phyloP scores from a whole-genome alignment of 306 rosid genomes.

The Medicago arabica region DNA sequence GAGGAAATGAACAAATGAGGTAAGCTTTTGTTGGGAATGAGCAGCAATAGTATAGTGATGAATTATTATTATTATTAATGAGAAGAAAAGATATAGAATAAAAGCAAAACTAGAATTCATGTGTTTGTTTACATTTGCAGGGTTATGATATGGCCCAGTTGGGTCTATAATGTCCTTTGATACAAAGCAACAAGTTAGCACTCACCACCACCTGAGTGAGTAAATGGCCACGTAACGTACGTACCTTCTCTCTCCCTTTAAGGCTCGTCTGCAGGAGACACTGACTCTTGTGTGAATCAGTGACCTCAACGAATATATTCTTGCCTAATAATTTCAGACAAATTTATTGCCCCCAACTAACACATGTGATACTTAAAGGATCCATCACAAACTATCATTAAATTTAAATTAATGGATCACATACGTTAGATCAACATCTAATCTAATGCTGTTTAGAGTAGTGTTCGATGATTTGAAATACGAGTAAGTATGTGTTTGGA shows the following conservation, averaged over 20 bases:
- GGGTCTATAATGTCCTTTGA: constrained; percentile 45
- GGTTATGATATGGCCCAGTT: constrained; percentile 42
- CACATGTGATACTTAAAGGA: constrained; percentile 37
- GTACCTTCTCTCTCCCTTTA: constrained; percentile 14
- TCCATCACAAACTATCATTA: background rate
- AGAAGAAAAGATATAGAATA: background rate
- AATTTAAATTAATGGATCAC: too few relatives aligned
- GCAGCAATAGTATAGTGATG: constrained; percentile 22
- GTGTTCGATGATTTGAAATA: background rate
- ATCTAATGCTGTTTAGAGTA: too few relatives aligned
- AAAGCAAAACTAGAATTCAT: constrained; percentile 22
- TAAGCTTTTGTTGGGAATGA: constrained; percentile 46
- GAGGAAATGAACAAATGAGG: constrained; percentile 33
- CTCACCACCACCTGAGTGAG: constrained; percentile 11
- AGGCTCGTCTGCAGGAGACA: constrained; percentile 42
- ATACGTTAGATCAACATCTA: too few relatives aligned
- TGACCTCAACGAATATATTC: constrained; percentile 56
- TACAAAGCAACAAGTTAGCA: constrained; percentile 27
- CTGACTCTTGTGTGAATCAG: constrained; percentile 47
- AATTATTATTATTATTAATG: background rate
- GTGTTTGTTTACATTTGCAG: background rate
- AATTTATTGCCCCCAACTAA: constrained; percentile 54
- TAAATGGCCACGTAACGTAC: constrained; percentile 42
- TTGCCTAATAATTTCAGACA: constrained; percentile 47
- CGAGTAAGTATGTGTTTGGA: background rate